Evolutionary conservation across 1,139 yeast species (phyloP).

Genomic region (Spathaspora sp.): DNA sequence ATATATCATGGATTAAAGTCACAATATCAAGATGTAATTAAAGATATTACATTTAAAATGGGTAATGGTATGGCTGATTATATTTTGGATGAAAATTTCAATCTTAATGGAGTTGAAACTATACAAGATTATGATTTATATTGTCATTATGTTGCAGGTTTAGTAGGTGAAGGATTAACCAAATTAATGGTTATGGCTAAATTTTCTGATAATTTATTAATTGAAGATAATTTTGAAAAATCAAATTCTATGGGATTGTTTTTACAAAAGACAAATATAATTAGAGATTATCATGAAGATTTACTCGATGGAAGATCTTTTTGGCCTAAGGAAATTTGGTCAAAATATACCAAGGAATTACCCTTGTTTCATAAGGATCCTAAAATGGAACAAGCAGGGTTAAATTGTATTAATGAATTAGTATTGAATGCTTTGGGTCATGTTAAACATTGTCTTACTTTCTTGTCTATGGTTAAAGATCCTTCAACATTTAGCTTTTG

Average conservation of each 20-base stretch:
- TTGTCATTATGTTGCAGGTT: conserved; percentile 97
- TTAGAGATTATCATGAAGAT: conserved; percentile 94
- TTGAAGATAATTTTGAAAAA: conserved; percentile 52
- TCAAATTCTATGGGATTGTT: conserved; percentile 93
- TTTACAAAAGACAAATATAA: conserved; percentile 92
- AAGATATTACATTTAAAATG: conserved; percentile 78
- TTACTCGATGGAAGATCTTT: conserved; percentile 88
- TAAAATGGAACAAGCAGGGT: conserved; percentile 50
- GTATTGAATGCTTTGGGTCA: conserved; percentile 79
- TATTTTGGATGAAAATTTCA: conserved; percentile 74
- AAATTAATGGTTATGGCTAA: conserved; percentile 70
- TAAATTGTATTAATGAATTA: conserved; percentile 77
- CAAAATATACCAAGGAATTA: conserved; percentile 66
- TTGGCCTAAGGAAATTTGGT: conserved; percentile 96
- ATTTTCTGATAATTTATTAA: conserved; percentile 54
- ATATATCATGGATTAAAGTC: conserved; percentile 76
- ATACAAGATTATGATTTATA: conserved; percentile 81
- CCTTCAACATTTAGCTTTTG: conserved; percentile 87
- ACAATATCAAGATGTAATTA: conserved; percentile 74
- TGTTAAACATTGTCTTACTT: conserved; percentile 73
- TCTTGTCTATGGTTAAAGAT: conserved; percentile 75
- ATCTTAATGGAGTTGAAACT: conserved; percentile 75
- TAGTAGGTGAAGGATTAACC: conserved; percentile 95
- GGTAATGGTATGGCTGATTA: conserved; percentile 99
- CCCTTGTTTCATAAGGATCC: conserved; percentile 52